Base-by-base conservation (phyloP, 2,329 filamentous ascomycete species). In the Scedosporium boydii region DNA sequence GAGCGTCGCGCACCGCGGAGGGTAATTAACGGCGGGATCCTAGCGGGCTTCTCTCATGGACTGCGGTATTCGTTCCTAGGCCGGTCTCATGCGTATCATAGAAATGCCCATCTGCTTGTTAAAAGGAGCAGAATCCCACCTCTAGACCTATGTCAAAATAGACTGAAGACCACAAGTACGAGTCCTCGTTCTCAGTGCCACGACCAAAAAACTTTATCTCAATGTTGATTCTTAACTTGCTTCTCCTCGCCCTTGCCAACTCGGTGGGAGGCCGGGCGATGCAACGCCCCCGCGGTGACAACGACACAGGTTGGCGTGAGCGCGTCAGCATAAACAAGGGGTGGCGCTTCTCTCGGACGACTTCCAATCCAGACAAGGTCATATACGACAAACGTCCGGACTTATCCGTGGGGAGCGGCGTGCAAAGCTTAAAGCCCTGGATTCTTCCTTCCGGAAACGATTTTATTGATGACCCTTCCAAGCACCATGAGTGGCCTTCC, bases 391-490 rank as follows among this genome's bases (percentile, higher is more conserved):
- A 63, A n/a, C 66, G 66, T 2, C 59, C 66, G 2, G 69, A 71
- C 46, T 61, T 67, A 18, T 61, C 65, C 18, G 64, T 67, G 29
- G 58, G 63, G 7, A 64, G 63, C n/a, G 60, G 59, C 12, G 60
- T 59, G 23, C 38, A 56, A n/a, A 66, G 68, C 1, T 67, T 78
- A 12, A 78, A 77, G 65, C 67, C 70, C 16, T 78, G 75, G 76
- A 76, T 78, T 9, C 68, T 78, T 7, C 75, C 76, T 16, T 72
- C 70, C 2, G 75, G 69, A 3, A 78, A 78, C 65, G 67, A 74
- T 48, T 78, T 76, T 66, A 74, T 78, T 56, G 67, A 57, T 3
- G 70, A 71, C 58, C 46, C 67, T 2, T 53, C 62, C 4, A 66
- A 68, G 6, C 70, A 68, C 62, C 67, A 76, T 63, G 59, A 72